These are phyloP conservation scores for Parathielavia appendiculata DNA, from an alignment of 495 filamentous ascomycete species.

Conservation along the genomic window DNA sequence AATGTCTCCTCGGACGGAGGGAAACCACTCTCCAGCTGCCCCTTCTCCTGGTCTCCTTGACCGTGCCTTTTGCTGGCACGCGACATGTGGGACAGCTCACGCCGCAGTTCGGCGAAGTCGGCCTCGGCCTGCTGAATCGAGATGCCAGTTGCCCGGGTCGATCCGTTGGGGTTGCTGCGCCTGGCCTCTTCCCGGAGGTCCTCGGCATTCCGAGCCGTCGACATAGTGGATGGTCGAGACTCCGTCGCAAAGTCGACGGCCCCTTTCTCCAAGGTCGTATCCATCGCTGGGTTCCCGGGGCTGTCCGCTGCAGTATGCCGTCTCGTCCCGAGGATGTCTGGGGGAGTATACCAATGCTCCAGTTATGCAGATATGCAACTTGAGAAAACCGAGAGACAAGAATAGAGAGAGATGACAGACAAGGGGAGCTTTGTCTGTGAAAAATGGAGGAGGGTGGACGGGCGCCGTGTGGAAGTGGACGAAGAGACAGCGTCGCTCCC, in stretches of 20 bases:
- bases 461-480: slow-evolving; percentile 6
- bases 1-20: slow-evolving; percentile 41
- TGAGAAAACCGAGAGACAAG: neutral
- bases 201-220: slow-evolving; percentile 36
- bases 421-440: neutral
- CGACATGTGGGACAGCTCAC: slow-evolving; percentile 64
- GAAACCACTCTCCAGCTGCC: slow-evolving; percentile 39
- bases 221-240: slow-evolving; percentile 38
- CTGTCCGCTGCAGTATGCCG: neutral
- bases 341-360: no score
- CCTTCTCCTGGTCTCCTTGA: slow-evolving; percentile 41
- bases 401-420: neutral
- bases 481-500: slow-evolving; percentile 16
- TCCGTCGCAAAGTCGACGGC: neutral
- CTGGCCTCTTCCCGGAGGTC: slow-evolving; percentile 42
- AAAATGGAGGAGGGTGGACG: neutral
- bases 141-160: slow-evolving; percentile 48
- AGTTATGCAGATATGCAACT: no score
- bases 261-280: neutral
- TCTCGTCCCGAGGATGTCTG: neutral
- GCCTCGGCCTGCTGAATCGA: slow-evolving; percentile 69
- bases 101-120: slow-evolving; percentile 70
- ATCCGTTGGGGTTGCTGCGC: slow-evolving; percentile 49
- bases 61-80: slow-evolving; percentile 41
- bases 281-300: neutral